Conservation (phyloP, 257 asterid genomes). For the Solanum lycopersicoides region DNA sequence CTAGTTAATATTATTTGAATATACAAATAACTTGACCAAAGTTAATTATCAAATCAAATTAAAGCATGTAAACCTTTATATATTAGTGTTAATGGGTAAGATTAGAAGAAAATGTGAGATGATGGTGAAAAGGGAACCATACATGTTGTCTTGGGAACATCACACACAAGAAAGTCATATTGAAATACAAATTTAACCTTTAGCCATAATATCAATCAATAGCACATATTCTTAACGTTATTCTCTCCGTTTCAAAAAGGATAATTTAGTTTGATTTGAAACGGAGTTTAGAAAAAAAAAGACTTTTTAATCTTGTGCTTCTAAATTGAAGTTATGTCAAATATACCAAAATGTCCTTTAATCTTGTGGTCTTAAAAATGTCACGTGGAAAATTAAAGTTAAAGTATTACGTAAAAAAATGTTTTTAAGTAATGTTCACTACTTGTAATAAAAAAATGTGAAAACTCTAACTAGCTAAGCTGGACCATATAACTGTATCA, state of each 20-base stretch:
- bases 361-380: too few species aligned
- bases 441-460: background rate
- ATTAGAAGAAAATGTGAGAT: background rate
- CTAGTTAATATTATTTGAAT: background rate
- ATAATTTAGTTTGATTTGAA: too few species aligned
- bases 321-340: too few species aligned
- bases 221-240: too few species aligned
- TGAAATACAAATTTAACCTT: background rate
- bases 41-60: background rate
- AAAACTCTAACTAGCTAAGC: background rate
- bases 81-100: background rate
- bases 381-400: too few species aligned
- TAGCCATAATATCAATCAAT: background rate
- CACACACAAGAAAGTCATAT: background rate
- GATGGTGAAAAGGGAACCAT: background rate
- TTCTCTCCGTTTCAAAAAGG: too few species aligned
- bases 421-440: background rate
- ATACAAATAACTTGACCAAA: background rate
- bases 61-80: background rate
- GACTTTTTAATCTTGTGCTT: too few species aligned
- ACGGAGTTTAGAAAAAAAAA: too few species aligned
- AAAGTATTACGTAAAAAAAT: too few species aligned
- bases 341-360: too few species aligned
- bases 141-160: constrained; percentile 16
- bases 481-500: background rate